Conservation (phyloP, 2,329 filamentous ascomycete species). For the Phaeosphaeriaceae sp. region DNA sequence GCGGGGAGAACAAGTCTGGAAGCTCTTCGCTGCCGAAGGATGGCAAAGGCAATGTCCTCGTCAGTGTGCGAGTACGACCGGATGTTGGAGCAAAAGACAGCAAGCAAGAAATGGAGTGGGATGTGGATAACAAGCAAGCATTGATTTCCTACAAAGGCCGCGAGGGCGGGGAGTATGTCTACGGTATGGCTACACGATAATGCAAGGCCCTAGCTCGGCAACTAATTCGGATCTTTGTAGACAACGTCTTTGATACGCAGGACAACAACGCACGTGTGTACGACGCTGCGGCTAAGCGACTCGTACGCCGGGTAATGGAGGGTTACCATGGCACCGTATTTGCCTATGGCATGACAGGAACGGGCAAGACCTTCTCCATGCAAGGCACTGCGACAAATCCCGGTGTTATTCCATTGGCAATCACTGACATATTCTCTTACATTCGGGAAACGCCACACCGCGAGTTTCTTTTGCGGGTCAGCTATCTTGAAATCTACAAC, state of each 20-base stretch:
- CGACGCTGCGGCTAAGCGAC: conserved; percentile 88
- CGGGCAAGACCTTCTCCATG: conserved; percentile 99
- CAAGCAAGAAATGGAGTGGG: conserved; percentile 82
- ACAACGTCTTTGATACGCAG: conserved; percentile 94
- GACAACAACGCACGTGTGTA: conserved; percentile 96
- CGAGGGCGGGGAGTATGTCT: conserved; percentile 85
- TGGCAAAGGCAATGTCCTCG: conserved; percentile 90
- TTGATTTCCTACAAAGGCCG: conserved; percentile 84
- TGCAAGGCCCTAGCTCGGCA: conserved; percentile 9
- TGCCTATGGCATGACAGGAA: conserved; percentile 98
- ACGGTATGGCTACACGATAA: conserved; percentile 68
- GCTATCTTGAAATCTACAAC: conserved; percentile 99
- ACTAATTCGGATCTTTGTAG: conserved; percentile 56
- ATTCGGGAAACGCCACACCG: conserved; percentile 95
- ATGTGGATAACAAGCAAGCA: conserved; percentile 83
- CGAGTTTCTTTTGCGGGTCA: conserved; percentile 93
- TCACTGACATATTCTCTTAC: conserved; percentile 99
- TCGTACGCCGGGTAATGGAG: conserved; percentile 97
- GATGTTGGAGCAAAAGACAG: conserved; percentile 72
- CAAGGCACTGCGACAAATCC: conserved; percentile 95
- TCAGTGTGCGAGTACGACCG: conserved; percentile 92
- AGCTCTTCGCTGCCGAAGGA: conserved; percentile 61
- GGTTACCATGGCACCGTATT: conserved; percentile 98
- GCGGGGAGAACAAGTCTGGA: conserved; percentile 40
- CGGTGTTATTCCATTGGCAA: conserved; percentile 94